Evolutionary conservation across 2,329 filamentous ascomycete species (phyloP).

Genomic region (Arthrobotrys sinensis): DNA sequence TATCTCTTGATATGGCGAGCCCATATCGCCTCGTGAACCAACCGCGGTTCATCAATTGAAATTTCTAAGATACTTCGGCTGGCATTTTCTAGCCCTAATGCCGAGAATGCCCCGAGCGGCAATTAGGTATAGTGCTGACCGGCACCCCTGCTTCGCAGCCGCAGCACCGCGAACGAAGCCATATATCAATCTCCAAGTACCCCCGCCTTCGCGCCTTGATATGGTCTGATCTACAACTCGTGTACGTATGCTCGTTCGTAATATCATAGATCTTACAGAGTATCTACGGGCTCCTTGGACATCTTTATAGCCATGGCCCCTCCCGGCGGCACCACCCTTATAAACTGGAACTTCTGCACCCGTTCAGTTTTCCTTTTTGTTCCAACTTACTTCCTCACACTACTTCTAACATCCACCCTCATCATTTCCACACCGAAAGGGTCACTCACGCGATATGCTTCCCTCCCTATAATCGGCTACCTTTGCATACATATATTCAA

Average conservation of each 20-base stretch:
- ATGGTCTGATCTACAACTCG: too few relatives aligned
- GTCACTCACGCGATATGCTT: slow-evolving; percentile 42
- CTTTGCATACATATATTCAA: slow-evolving; percentile 29
- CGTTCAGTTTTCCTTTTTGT: slow-evolving; percentile 22
- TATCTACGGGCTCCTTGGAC: neutral
- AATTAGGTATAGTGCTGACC: slow-evolving; percentile 27
- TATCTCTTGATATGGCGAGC: neutral
- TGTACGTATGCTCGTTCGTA: neutral
- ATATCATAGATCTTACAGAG: too few relatives aligned
- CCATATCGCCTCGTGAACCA: too few relatives aligned
- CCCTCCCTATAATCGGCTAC: slow-evolving; percentile 34
- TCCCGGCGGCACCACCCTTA: slow-evolving; percentile 10
- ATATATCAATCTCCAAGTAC: neutral
- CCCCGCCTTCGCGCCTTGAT: too few relatives aligned
- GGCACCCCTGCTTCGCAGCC: neutral
- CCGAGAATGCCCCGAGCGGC: neutral
- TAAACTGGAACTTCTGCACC: slow-evolving; percentile 46
- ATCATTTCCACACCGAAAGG: slow-evolving; percentile 47
- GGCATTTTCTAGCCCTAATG: too few relatives aligned
- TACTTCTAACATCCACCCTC: slow-evolving; percentile 27
- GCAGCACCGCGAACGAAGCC: neutral
- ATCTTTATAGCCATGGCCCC: neutral
- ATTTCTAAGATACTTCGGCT: too few relatives aligned
- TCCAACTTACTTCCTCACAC: slow-evolving; percentile 27
- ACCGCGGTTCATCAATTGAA: too few relatives aligned